These are phyloP conservation scores for Fusarium citri DNA, from an alignment of 2,329 filamentous ascomycete species.

Conservation along the genomic window DNA sequence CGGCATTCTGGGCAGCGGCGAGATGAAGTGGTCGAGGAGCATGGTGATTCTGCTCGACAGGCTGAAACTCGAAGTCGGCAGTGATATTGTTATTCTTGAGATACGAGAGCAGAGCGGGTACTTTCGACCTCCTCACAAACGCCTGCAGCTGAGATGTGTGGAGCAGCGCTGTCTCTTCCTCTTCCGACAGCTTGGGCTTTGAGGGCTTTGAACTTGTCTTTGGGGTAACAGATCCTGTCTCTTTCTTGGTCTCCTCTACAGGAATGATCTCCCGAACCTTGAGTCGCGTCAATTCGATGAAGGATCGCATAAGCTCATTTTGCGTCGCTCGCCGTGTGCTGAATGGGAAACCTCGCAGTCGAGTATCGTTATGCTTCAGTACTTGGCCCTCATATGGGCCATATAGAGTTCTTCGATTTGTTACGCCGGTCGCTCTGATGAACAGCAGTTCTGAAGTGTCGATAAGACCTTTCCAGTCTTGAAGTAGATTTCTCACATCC, in stretches of 20 bases:
- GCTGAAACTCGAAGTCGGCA: conserved; percentile 80
- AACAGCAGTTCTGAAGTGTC: conserved; percentile 89
- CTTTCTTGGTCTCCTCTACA: conserved; percentile 62
- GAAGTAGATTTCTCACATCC: conserved; percentile 85
- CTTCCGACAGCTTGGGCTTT: conserved; percentile 77
- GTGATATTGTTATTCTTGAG: conserved; percentile 79
- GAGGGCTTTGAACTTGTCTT: conserved; percentile 62
- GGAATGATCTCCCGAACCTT: conserved; percentile 86
- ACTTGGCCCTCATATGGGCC: conserved; percentile 92
- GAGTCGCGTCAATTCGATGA: conserved; percentile 90
- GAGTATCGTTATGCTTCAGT: conserved; percentile 79
- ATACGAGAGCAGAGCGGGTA: conserved; percentile 87
- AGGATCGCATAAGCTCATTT: conserved; percentile 92
- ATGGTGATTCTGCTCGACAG: conserved; percentile 78
- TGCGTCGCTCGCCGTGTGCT: conserved; percentile 92
- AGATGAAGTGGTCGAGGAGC: conserved; percentile 87
- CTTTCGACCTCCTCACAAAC: conserved; percentile 88
- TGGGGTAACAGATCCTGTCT: conserved; percentile 50
- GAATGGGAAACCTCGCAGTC: conserved; percentile 91
- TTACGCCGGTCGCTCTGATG: conserved; percentile 86
- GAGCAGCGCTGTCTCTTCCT: conserved; percentile 83
- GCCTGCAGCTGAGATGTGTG: conserved; percentile 92
- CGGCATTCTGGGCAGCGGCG: conserved; percentile 82
- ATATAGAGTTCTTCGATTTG: conserved; percentile 88
- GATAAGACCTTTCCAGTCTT: conserved; percentile 87